A percentile compares a stretch with the other conserved stretches of the same genome.
Evolutionary conservation across 2,329 filamentous ascomycete species (phyloP).

Genomic region (Didymella keratinophila): DNA sequence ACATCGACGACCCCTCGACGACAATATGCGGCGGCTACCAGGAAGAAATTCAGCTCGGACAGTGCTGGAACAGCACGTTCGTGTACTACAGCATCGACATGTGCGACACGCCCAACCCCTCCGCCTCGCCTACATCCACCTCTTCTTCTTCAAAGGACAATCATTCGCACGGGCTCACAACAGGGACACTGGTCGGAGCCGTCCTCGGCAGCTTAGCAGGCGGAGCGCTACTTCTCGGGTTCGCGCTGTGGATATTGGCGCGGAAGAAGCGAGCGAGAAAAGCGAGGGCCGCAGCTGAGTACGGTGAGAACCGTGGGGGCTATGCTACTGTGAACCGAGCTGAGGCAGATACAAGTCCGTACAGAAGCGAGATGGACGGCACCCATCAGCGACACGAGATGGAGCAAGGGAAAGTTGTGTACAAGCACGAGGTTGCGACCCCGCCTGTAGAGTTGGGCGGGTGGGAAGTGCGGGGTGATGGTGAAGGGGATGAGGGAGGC

Average conservation of each 20-base stretch:
- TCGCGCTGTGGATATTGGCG: slow-evolving; percentile 1
- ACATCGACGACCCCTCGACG: slow-evolving; percentile 8
- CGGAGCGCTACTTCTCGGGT: neutral
- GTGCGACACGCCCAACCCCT: slow-evolving; percentile 6
- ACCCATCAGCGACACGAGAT: slow-evolving; percentile 4
- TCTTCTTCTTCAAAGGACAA: neutral
- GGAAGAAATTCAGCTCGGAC: slow-evolving; percentile 9
- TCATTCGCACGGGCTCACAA: neutral
- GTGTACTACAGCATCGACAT: slow-evolving; percentile 23
- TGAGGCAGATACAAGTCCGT: neutral
- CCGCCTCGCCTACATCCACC: neutral
- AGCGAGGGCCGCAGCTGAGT: neutral
- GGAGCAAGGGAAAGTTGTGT: slow-evolving; percentile 2
- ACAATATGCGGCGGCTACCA: slow-evolving; percentile 14
- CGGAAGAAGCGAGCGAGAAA: slow-evolving; percentile 2
- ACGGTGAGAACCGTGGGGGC: neutral
- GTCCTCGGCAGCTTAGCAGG: slow-evolving; percentile 2
- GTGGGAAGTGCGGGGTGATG: neutral
- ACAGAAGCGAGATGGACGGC: slow-evolving; percentile 1
- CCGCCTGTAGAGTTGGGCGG: slow-evolving; percentile 8
- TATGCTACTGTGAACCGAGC: too few relatives aligned
- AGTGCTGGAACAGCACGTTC: slow-evolving; percentile 21
- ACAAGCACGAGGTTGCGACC: slow-evolving; percentile 4
- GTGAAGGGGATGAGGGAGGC: neutral
- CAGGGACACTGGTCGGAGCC: neutral